A percentile compares a stretch with the other conserved stretches of the same genome.
phyloP scores from a whole-genome alignment of 306 rosid species.

The Glycine tomentella region DNA sequence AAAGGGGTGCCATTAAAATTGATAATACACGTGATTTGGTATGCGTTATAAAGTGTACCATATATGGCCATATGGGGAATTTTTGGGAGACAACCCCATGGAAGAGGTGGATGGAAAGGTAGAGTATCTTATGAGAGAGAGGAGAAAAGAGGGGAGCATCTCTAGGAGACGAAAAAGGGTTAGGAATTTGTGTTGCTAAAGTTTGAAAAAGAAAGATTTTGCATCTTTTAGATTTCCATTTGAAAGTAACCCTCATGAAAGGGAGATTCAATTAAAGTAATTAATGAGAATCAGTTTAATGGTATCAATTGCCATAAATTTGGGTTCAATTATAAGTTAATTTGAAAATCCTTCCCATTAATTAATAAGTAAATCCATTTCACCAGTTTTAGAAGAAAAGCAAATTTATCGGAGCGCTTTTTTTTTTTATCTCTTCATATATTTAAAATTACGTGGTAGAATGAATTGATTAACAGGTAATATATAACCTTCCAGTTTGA shows the following conservation, averaged over 20 bases:
- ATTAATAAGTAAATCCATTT: neutral
- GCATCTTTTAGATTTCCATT: slow-evolving; percentile 44
- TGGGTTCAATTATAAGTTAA: slow-evolving; percentile 17
- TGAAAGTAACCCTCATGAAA: slow-evolving; percentile 26
- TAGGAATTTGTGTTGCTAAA: slow-evolving; percentile 51
- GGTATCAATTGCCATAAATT: neutral
- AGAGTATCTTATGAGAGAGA: slow-evolving; percentile 45
- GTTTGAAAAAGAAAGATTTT: slow-evolving; percentile 48
- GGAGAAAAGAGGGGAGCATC: slow-evolving; percentile 49
- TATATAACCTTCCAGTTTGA: too few species aligned
- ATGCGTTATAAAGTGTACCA: slow-evolving; percentile 33
- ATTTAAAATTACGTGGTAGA: neutral
- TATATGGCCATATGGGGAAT: slow-evolving; percentile 47
- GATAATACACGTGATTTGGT: slow-evolving; percentile 53
- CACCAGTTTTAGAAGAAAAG: neutral
- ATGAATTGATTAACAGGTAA: too few species aligned
- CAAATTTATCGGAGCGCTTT: neutral
- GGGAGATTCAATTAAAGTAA: slow-evolving; percentile 21
- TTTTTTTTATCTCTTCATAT: neutral
- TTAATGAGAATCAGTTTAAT: slow-evolving; percentile 14
- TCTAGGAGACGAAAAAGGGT: slow-evolving; percentile 52
- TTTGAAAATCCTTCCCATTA: neutral
- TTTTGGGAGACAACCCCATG: slow-evolving; percentile 53
- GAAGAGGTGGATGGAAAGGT: slow-evolving; percentile 49
- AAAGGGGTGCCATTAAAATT: slow-evolving; percentile 25